Evolutionary conservation across 176 grass and related monocot genomes (phyloP).

Genomic region (Oryza brachyantha): DNA sequence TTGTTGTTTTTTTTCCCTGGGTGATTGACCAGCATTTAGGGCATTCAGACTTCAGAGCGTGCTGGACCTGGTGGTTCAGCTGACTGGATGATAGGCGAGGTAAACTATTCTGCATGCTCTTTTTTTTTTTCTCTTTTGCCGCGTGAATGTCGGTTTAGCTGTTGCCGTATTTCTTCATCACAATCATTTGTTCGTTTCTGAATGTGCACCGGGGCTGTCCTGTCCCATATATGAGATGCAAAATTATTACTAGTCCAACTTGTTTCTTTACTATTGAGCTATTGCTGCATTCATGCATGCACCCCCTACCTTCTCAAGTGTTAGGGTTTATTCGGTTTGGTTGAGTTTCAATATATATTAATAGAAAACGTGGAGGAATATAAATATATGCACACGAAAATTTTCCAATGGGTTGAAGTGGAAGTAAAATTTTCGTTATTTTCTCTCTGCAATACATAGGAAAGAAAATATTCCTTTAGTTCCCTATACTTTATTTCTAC

Average conservation of each 20-base stretch:
- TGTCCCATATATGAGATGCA: neutral
- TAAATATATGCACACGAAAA: too few species aligned
- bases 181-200: neutral
- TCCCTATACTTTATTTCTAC: too few species aligned
- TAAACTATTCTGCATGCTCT: neutral
- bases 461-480: too few species aligned
- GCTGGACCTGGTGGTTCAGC: too few species aligned
- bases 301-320: neutral
- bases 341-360: too few species aligned
- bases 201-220: neutral
- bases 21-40: neutral
- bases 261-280: neutral
- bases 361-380: too few species aligned
- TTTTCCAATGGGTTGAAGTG: too few species aligned
- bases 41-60: neutral
- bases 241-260: neutral
- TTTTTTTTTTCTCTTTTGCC: neutral
- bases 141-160: neutral
- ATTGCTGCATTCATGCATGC: neutral
- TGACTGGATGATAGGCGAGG: neutral
- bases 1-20: neutral
- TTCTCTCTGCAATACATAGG: too few species aligned
- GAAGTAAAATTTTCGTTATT: too few species aligned
- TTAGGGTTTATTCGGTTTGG: too few species aligned
- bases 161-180: neutral